Base-by-base conservation (phyloP, 352 stramenopile genomes). In the Phytophthora ramorum region DNA sequence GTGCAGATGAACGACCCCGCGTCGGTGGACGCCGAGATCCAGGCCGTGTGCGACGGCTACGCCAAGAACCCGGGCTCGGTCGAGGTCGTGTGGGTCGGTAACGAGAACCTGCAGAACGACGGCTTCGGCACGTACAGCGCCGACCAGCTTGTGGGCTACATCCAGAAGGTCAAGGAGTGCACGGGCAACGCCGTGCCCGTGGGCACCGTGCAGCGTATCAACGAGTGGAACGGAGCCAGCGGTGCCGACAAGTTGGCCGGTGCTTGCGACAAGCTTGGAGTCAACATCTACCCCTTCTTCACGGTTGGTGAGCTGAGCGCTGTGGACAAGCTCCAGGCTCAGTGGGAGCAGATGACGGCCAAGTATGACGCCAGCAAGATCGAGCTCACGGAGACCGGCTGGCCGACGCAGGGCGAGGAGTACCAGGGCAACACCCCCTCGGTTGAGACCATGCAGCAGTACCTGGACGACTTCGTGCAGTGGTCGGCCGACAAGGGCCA, bases 81-180 rank as follows among this genome's bases (percentile, higher is more conserved):
- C n/a, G 62, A 89, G 20, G 71, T 69, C 7, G 75, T 94, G 45
- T 92, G 81, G 66, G 83, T 90, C 26, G 86, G 86, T 40, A 94
- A 92, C 75, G 86, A 94, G 56, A 76, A 88, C 76, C 70, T 94
- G 16, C 56, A 69, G 43, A 89, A 89, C 67, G 64, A 72, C 28
- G 69, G 54, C 57, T 87, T 80, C 40, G 83, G 81, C 19, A 72
- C 63, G 2, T 71, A 54, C 30, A 73, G 66, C 22, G 77, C 73
- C 47, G 61, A 63, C 13, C 40, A 79, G 61, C 74, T 92, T 12
- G 30, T 78, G 14, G 64, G 56, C 3, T 84, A 87, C 73, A 89
- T 92, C 48, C 30, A 75, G 10, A 69, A 83, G 43, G 72, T 95
- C 46, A 86, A 89, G 63, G 38, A n/a, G 2, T 87, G 79, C 54